These are phyloP conservation scores for Oryza brachyantha DNA, from an alignment of 176 grass and related monocot genomes.

Conservation along the genomic window DNA sequence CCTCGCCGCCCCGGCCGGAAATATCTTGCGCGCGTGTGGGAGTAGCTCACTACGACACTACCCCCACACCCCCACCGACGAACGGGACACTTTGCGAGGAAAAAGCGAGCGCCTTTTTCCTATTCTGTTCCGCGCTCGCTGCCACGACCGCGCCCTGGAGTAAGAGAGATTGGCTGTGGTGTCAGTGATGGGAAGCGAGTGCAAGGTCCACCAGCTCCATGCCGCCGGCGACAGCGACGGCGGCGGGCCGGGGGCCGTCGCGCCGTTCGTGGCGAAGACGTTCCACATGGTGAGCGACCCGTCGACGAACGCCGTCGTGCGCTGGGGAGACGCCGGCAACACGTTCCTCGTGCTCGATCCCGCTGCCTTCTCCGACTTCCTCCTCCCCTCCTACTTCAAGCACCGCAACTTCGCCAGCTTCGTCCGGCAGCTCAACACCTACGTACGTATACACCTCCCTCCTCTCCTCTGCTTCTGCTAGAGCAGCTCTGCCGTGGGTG, in stretches of 20 bases:
- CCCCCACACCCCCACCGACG: not conserved
- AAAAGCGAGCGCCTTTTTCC: constrained; percentile 25
- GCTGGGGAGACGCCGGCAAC: constrained; percentile 49
- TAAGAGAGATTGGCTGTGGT: not conserved
- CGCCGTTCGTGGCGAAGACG: constrained; percentile 64
- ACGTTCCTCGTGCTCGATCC: constrained; percentile 54
- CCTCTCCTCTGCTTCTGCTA: not conserved
- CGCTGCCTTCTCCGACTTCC: constrained; percentile 57
- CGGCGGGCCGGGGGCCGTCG: not conserved
- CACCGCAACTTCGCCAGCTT: constrained; percentile 96
- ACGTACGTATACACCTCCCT: constrained; percentile 40
- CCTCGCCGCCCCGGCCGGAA: not conserved
- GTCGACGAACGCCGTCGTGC: constrained; percentile 48
- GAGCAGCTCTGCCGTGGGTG: not conserved
- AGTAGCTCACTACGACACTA: not conserved
- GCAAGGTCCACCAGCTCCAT: constrained; percentile 19
- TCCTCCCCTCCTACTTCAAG: constrained; percentile 81
- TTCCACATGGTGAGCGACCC: constrained; percentile 63
- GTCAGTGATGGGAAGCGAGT: constrained; percentile 39
- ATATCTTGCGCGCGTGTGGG: constrained; percentile 37
- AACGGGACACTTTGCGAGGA: constrained; percentile 5
- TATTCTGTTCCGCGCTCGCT: constrained; percentile 23
- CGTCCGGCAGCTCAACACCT: constrained; percentile 93
- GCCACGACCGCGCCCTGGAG: not conserved
- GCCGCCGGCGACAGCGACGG: not conserved